These are phyloP conservation scores for Corymbia citriodora DNA, from an alignment of 441 rosid genomes.

Conservation along the genomic window DNA sequence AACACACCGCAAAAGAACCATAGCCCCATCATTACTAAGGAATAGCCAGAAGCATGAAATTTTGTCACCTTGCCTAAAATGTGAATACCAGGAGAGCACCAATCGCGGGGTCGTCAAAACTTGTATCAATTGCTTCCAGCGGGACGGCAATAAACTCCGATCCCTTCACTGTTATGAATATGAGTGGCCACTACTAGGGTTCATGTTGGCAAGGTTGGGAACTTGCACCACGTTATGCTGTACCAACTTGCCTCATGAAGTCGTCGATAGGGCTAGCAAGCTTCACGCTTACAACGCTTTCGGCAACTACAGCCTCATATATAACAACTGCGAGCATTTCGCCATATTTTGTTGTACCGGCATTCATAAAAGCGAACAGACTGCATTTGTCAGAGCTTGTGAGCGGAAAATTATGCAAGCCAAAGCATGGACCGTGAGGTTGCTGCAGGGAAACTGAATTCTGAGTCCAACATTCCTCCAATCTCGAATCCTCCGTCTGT, in stretches of 20 bases:
- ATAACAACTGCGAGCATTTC: background rate
- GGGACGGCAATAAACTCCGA: background rate
- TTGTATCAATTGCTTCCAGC: background rate
- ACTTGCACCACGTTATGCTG: rapidly evolving
- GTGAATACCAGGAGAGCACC: background rate
- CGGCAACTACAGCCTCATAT: background rate
- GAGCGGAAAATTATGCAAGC: background rate
- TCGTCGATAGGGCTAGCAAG: background rate
- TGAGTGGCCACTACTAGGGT: background rate
- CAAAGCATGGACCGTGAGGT: background rate
- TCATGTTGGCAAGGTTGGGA: background rate
- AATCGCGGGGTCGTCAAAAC: background rate
- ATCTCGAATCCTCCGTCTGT: background rate
- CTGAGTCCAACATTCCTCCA: background rate
- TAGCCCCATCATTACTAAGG: rapidly evolving
- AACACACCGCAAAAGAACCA: background rate
- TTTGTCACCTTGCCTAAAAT: background rate
- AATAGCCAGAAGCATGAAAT: background rate
- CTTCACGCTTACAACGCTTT: background rate
- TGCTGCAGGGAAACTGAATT: background rate
- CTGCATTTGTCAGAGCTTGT: background rate
- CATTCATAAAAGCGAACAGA: background rate
- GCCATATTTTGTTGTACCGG: background rate
- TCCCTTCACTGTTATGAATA: background rate
- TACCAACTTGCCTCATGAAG: slow-evolving; percentile 3